A percentile compares a stretch with the other conserved stretches of the same genome.
Conservation (phyloP, 208 protist genomes). For the Wallacemonas sp. region DNA sequence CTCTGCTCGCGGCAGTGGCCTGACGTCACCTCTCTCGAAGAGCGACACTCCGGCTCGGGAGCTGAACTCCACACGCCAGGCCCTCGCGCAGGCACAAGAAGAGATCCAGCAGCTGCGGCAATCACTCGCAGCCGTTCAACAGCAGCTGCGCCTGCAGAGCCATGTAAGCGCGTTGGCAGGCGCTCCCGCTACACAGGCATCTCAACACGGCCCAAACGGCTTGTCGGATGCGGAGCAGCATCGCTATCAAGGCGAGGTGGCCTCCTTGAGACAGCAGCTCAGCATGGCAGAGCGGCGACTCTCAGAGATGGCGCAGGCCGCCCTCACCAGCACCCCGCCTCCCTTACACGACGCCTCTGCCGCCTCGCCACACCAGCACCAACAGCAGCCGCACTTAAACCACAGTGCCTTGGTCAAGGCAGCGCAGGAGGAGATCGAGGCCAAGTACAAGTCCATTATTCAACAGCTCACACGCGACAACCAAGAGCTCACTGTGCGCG, state of each 20-base stretch:
- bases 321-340: no score
- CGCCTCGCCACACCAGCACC: not conserved
- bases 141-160: conserved; percentile 16
- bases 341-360: no score
- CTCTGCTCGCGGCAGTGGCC: not conserved
- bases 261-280: conserved; percentile 18
- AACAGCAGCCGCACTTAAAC: not conserved
- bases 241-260: conserved; percentile 7
- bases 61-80: conserved; percentile 38
- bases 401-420: not conserved
- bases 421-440: not conserved
- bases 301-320: not conserved
- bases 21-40: conserved; percentile 6
- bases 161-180: conserved; percentile 2
- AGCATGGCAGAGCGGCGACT: conserved; percentile 1
- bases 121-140: not conserved
- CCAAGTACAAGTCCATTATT: not conserved
- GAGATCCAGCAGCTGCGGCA: conserved; percentile 46
- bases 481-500: conserved; percentile 21
- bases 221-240: conserved; percentile 3
- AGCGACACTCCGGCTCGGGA: conserved; percentile 3
- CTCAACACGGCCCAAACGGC: not conserved
- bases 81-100: conserved; percentile 37
- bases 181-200: not conserved
- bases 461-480: not conserved